Evolutionary conservation across 805 yeast genomes (phyloP).

Genomic region (Cyberlindnera samutprakarnensis): DNA sequence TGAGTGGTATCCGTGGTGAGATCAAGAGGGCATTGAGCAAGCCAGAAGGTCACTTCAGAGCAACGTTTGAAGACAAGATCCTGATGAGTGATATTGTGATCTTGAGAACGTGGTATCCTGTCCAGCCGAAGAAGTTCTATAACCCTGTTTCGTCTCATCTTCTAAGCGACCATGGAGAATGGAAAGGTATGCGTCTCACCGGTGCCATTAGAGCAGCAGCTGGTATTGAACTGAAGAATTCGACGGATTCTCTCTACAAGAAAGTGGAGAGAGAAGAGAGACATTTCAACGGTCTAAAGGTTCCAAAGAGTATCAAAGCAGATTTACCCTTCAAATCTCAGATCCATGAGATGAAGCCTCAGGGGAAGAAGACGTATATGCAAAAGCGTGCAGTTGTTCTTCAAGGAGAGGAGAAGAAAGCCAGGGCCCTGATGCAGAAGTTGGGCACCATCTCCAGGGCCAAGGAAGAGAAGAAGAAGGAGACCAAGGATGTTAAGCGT

Average conservation of each 20-base stretch:
- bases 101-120: conserved; percentile 96
- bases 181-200: conserved; percentile 96
- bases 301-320: conserved; percentile 71
- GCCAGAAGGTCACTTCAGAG: conserved; percentile 94
- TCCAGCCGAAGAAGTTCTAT: conserved; percentile 80
- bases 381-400: conserved; percentile 90
- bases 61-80: conserved; percentile 93
- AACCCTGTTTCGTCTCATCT: conserved; percentile 93
- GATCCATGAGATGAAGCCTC: conserved; percentile 81
- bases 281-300: conserved; percentile 78
- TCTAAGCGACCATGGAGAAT: conserved; percentile 66
- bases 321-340: conserved; percentile 90
- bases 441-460: conserved; percentile 78
- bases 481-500: conserved; percentile 70
- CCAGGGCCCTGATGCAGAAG: conserved; percentile 81
- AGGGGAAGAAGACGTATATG: conserved; percentile 73
- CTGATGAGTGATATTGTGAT: conserved; percentile 85
- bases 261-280: conserved; percentile 82
- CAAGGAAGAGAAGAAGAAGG: conserved; percentile 69
- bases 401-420: conserved; percentile 89
- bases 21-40: conserved; percentile 89
- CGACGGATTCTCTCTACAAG: conserved; percentile 42
- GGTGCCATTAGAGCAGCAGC: conserved; percentile 85
- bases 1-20: conserved; percentile 96
- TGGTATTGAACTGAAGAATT: conserved; percentile 55